Evolutionary conservation across 106 monocot species (phyloP).

Genomic region (Apostasia ramifera): DNA sequence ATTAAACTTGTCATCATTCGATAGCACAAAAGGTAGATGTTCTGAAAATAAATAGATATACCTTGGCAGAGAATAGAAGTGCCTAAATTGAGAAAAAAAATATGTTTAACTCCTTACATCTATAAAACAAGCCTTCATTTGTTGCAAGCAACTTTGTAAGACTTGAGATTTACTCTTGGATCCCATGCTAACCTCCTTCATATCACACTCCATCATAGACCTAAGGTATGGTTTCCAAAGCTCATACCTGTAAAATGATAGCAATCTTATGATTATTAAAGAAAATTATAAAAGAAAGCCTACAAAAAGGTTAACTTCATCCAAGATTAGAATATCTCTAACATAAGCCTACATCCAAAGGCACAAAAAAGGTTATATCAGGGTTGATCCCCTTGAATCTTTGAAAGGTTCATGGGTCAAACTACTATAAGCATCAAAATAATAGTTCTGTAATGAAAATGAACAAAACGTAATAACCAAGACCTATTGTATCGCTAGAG

Average conservation of each 20-base stretch:
- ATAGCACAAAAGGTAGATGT: too few species aligned
- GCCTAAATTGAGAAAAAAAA: background rate
- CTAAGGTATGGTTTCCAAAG: conserved; percentile 98
- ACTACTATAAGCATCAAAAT: too few species aligned
- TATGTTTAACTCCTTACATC: conserved; percentile 47
- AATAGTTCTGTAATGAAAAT: too few species aligned
- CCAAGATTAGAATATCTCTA: background rate
- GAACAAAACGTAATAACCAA: too few species aligned
- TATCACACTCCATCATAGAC: conserved; percentile 89
- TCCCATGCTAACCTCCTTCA: conserved; percentile 84
- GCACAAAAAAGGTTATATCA: too few species aligned
- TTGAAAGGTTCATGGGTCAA: too few species aligned
- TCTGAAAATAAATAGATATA: too few species aligned
- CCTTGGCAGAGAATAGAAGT: too few species aligned
- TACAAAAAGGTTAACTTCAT: background rate
- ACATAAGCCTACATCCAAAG: too few species aligned
- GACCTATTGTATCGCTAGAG: too few species aligned
- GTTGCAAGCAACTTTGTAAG: conserved; percentile 68
- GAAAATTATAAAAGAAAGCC: background rate
- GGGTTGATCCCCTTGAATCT: too few species aligned
- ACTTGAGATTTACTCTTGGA: conserved; percentile 89
- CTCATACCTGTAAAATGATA: conserved; percentile 58
- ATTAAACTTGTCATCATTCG: too few species aligned
- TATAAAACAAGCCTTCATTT: conserved; percentile 94
- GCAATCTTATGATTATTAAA: background rate